These are phyloP conservation scores for Solanum hybrid DNA, from an alignment of 305 asterid genomes.

Conservation along the genomic window DNA sequence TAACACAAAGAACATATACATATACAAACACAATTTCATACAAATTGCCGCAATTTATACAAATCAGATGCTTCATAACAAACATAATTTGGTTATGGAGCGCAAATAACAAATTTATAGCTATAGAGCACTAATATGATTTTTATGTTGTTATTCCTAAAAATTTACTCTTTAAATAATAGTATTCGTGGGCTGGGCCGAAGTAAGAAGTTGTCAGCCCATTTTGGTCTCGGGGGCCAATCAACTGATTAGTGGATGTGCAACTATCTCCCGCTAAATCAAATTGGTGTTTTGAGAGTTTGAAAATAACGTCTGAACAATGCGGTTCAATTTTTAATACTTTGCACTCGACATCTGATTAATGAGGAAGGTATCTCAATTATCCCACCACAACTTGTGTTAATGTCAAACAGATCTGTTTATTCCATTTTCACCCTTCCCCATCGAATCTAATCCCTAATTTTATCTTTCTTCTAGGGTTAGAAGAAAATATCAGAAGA, in stretches of 20 bases:
- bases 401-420: background rate
- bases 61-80: too few species aligned
- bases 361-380: slow-evolving; percentile 8
- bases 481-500: background rate
- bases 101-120: too few species aligned
- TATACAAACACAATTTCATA: too few species aligned
- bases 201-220: background rate
- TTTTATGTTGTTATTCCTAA: too few species aligned
- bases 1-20: too few species aligned
- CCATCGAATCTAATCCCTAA: background rate
- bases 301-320: slow-evolving; percentile 1
- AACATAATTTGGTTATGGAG: too few species aligned
- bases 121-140: too few species aligned
- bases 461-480: background rate
- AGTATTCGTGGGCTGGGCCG: background rate
- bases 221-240: background rate
- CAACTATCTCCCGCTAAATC: background rate
- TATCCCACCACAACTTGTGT: background rate
- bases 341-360: too few species aligned
- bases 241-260: background rate
- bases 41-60: too few species aligned
- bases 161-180: background rate
- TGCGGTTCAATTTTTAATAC: slow-evolving; percentile 24
- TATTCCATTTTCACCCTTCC: background rate
- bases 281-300: background rate